phyloP scores from a whole-genome alignment of 306 rosid genomes.

The Quercus cerris region DNA sequence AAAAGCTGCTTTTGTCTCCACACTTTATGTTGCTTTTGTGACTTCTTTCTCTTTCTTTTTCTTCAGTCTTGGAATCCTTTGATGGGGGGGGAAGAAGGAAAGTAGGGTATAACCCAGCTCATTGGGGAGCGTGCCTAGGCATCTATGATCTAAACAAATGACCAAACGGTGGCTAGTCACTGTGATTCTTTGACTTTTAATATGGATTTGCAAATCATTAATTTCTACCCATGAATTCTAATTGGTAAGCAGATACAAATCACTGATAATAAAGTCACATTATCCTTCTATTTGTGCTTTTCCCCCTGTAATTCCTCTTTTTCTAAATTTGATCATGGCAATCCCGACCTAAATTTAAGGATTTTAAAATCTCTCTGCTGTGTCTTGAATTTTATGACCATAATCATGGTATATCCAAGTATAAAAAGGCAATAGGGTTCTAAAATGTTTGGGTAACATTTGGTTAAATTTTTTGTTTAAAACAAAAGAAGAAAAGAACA shows the following conservation, averaged over 20 bases:
- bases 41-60: conserved; percentile 29
- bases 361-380: too few relatives aligned
- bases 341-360: too few relatives aligned
- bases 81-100: conserved; percentile 43
- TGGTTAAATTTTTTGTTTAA: too few relatives aligned
- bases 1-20: conserved; percentile 50
- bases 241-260: too few relatives aligned
- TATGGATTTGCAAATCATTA: background rate
- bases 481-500: too few relatives aligned
- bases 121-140: conserved; percentile 34
- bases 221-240: background rate
- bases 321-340: too few relatives aligned
- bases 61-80: conserved; percentile 55
- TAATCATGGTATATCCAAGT: too few relatives aligned
- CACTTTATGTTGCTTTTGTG: conserved; percentile 37
- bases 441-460: too few relatives aligned
- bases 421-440: too few relatives aligned
- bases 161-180: background rate
- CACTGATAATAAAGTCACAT: background rate
- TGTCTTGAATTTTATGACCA: too few relatives aligned
- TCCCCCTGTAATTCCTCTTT: too few relatives aligned
- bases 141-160: background rate
- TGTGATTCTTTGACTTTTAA: conserved; percentile 24
- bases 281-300: too few relatives aligned
- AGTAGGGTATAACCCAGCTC: conserved; percentile 67